phyloP scores from a whole-genome alignment of 140 eudicot genomes.

The Cichorium intybus region DNA sequence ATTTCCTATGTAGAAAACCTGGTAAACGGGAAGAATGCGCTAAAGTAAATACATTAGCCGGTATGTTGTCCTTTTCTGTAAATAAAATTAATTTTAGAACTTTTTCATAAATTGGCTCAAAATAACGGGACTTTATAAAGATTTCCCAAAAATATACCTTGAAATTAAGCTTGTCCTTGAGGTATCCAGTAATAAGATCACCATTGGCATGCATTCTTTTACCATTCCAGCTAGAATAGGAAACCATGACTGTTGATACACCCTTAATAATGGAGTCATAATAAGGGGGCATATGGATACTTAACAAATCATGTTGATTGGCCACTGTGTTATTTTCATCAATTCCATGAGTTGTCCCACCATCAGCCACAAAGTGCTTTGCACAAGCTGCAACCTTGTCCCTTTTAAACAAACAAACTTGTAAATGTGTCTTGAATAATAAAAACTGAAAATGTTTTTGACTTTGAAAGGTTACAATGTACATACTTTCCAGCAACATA shows the following conservation, averaged over 20 bases:
- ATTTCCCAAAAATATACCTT: slow-evolving; percentile 46
- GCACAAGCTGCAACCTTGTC: slow-evolving; percentile 70
- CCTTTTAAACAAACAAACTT: slow-evolving; percentile 32
- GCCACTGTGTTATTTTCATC: slow-evolving; percentile 56
- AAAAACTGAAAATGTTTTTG: neutral
- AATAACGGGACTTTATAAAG: too few relatives aligned
- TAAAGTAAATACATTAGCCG: too few relatives aligned
- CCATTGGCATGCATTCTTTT: slow-evolving; percentile 61
- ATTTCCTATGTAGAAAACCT: too few relatives aligned
- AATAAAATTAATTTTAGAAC: too few relatives aligned
- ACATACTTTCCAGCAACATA: slow-evolving; percentile 65
- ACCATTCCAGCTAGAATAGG: slow-evolving; percentile 67
- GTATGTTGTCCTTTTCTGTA: too few relatives aligned
- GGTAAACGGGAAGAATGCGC: too few relatives aligned
- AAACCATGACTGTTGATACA: slow-evolving; percentile 65
- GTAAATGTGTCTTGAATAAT: too few relatives aligned
- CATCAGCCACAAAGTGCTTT: slow-evolving; percentile 85
- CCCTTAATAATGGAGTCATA: slow-evolving; percentile 56
- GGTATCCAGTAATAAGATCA: slow-evolving; percentile 56
- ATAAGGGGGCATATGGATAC: slow-evolving; percentile 70
- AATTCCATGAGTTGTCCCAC: slow-evolving; percentile 71
- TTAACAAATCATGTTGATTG: slow-evolving; percentile 39
- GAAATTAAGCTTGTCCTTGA: slow-evolving; percentile 52
- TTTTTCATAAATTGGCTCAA: too few relatives aligned
- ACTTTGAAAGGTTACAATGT: neutral